Evolutionary conservation across 345 rosid genomes (phyloP).

Genomic region (Dimocarpus longan): DNA sequence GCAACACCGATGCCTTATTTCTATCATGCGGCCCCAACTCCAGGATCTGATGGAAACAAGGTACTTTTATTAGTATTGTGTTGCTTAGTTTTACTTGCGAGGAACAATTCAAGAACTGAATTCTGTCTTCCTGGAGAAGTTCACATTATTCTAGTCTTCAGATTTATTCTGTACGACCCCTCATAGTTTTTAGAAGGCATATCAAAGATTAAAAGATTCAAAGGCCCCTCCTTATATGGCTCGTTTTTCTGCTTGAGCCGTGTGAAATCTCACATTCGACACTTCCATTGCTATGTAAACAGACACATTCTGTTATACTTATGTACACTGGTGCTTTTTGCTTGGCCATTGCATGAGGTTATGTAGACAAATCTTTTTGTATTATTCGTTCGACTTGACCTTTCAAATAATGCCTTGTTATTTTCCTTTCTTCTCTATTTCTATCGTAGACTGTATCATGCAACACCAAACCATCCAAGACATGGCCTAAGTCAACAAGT

Average conservation of each 20-base stretch:
- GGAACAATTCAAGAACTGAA: background rate
- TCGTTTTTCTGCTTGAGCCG: background rate
- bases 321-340: background rate
- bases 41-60: constrained; percentile 49
- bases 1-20: constrained; percentile 93
- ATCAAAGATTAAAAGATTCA: background rate
- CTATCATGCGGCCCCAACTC: constrained; percentile 42
- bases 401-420: background rate
- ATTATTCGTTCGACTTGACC: background rate
- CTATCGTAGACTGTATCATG: constrained; percentile 32
- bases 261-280: no score
- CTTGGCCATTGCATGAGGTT: background rate
- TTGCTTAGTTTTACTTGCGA: constrained; percentile 8
- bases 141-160: background rate
- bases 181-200: background rate
- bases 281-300: no score
- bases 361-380: background rate
- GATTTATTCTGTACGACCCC: background rate
- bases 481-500: constrained; percentile 26
- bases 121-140: background rate
- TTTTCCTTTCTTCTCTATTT: background rate
- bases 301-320: background rate
- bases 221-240: background rate
- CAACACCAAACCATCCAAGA: constrained; percentile 30
- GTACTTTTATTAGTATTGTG: constrained; percentile 32